Conservation (phyloP, 306 rosid species). For the Fagus sylvatica region DNA sequence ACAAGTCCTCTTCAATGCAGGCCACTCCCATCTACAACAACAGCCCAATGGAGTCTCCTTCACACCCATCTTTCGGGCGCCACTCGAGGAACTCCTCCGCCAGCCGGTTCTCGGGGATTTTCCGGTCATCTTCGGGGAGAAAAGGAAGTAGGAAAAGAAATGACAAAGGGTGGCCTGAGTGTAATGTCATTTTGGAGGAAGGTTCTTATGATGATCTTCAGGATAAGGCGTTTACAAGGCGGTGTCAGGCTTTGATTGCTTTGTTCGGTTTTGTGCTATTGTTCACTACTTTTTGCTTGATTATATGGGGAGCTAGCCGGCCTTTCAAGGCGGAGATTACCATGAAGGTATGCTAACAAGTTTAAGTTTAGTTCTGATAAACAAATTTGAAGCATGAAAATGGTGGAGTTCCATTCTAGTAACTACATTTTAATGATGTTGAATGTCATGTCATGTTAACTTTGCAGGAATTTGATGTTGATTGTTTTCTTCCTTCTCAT, state of each 20-base stretch:
- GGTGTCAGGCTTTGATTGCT: conserved; percentile 68
- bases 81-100: conserved; percentile 93
- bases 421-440: neutral
- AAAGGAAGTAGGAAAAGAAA: conserved; percentile 68
- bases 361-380: neutral
- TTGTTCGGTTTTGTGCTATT: conserved; percentile 56
- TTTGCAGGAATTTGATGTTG: neutral
- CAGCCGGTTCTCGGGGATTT: conserved; percentile 83
- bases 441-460: neutral
- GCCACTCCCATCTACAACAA: conserved; percentile 86
- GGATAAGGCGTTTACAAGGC: conserved; percentile 57
- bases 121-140: conserved; percentile 83
- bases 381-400: neutral
- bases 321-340: conserved; percentile 68
- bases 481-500: too few species aligned
- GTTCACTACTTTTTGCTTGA: conserved; percentile 78
- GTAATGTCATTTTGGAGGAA: conserved; percentile 91
- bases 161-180: conserved; percentile 99
- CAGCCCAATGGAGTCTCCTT: conserved; percentile 94
- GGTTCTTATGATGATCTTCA: conserved; percentile 70
- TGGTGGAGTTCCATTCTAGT: neutral
- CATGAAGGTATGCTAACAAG: conserved; percentile 52
- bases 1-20: conserved; percentile 85
- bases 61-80: conserved; percentile 90
- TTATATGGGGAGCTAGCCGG: conserved; percentile 92